These are phyloP conservation scores for Solanum hybrid DNA, from an alignment of 305 asterid genomes.

Conservation along the genomic window DNA sequence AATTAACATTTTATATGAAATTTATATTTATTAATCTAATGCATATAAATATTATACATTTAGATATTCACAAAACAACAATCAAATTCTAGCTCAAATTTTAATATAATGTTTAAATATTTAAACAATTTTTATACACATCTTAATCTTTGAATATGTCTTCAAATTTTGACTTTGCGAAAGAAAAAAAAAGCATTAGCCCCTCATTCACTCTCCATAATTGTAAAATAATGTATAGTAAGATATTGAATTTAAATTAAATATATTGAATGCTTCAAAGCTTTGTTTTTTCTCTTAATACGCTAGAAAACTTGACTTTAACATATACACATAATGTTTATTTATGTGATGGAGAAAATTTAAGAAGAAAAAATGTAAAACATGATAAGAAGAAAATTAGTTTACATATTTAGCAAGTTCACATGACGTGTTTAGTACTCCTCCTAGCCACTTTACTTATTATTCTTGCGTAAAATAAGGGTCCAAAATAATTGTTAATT, in stretches of 20 bases:
- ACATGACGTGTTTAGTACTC: background rate
- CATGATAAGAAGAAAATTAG: background rate
- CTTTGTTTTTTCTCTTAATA: background rate
- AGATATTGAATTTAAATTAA: background rate
- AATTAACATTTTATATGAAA: background rate
- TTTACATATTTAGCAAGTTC: background rate
- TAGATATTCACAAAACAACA: background rate
- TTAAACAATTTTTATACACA: background rate
- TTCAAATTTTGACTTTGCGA: background rate
- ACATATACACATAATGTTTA: background rate
- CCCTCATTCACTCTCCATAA: background rate
- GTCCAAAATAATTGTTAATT: background rate
- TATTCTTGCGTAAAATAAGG: background rate
- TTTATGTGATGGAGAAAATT: background rate
- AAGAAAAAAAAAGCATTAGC: background rate
- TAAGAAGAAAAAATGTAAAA: background rate
- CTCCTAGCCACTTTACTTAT: background rate
- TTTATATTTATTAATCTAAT: background rate
- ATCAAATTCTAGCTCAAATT: background rate
- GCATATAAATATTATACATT: background rate
- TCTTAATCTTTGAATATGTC: background rate
- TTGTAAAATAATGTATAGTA: background rate
- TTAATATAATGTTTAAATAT: background rate
- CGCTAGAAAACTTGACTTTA: background rate
- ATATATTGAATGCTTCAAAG: background rate